Conservation (phyloP, 2,329 filamentous ascomycete genomes). For the Hymenoscyphus infarciens region DNA sequence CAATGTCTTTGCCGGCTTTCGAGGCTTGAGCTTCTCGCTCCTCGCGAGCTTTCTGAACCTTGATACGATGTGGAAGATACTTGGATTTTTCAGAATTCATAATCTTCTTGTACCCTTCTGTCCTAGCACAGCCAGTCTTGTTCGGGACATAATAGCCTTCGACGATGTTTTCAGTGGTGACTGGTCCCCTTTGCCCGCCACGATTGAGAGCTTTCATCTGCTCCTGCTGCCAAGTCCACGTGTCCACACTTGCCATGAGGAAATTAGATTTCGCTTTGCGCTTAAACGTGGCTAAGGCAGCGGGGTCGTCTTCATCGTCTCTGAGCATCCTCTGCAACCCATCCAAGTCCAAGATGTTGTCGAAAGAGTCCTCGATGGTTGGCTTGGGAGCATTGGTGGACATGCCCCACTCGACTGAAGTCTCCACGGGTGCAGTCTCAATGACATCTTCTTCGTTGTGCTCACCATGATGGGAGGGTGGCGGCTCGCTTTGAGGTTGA, state of each 20-base stretch:
- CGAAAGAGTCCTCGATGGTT: conserved; percentile 63
- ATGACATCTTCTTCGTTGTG: conserved; percentile 34
- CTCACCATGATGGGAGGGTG: conserved; percentile 32
- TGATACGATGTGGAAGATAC: conserved; percentile 95
- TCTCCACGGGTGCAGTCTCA: conserved; percentile 40
- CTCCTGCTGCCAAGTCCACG: conserved; percentile 70
- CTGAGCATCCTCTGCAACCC: conserved; percentile 67
- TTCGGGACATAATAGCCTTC: conserved; percentile 81
- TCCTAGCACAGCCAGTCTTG: conserved; percentile 77
- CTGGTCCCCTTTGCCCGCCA: conserved; percentile 47
- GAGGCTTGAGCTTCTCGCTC: conserved; percentile 78
- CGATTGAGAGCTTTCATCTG: conserved; percentile 67
- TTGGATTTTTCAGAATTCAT: conserved; percentile 97
- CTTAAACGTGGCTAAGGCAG: conserved; percentile 50
- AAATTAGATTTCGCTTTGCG: conserved; percentile 25
- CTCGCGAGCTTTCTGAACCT: conserved; percentile 86
- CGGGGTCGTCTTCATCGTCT: conserved; percentile 62
- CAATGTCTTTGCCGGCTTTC: conserved; percentile 63
- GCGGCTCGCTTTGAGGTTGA: conserved; percentile 37
- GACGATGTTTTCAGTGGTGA: conserved; percentile 43
- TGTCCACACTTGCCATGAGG: conserved; percentile 52
- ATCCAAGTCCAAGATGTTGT: conserved; percentile 63
- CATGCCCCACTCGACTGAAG: conserved; percentile 53
- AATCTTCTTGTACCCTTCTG: conserved; percentile 92
- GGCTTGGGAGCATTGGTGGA: conserved; percentile 55